A percentile compares a stretch with the other conserved stretches of the same genome.
phyloP scores from a whole-genome alignment of 1,139 yeast species.

The Kurtzmaniella natalensis region DNA sequence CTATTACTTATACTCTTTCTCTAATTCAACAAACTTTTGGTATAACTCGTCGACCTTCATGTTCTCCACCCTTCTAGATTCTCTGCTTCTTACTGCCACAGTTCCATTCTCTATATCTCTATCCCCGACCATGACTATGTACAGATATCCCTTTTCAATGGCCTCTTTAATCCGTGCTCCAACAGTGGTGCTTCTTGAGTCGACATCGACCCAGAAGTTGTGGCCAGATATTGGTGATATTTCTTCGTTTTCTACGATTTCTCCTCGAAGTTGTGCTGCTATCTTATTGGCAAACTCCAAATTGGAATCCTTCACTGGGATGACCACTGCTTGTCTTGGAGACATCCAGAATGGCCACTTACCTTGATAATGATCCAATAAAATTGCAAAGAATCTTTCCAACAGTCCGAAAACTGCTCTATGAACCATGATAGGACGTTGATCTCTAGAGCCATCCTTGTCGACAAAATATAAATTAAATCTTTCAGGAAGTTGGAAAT shows the following conservation, averaged over 20 bases:
- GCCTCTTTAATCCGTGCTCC: constrained; percentile 82
- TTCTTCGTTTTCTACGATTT: constrained; percentile 24
- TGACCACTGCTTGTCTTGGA: constrained; percentile 86
- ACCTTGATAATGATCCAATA: constrained; percentile 87
- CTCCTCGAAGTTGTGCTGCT: constrained; percentile 49
- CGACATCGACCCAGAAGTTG: constrained; percentile 73
- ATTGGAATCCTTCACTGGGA: constrained; percentile 72
- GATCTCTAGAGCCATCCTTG: constrained; percentile 41
- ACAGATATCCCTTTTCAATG: constrained; percentile 70
- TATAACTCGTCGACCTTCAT: constrained; percentile 46
- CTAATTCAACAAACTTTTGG: constrained; percentile 46
- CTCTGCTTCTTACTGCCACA: constrained; percentile 63
- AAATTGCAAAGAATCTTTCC: constrained; percentile 86
- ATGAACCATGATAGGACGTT: constrained; percentile 87
- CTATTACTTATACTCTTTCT: constrained; percentile 20
- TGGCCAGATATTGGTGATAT: constrained; percentile 54
- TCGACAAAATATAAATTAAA: constrained; percentile 69
- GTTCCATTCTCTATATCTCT: constrained; percentile 63
- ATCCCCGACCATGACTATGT: constrained; percentile 81
- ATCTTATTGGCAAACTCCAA: constrained; percentile 49
- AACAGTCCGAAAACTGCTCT: constrained; percentile 94
- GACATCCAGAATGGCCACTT: constrained; percentile 99
- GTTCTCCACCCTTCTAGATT: constrained; percentile 44
- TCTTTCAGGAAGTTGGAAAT: constrained; percentile 87
- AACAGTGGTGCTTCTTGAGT: constrained; percentile 69